Evolutionary conservation across 106 monocot species (phyloP), one percentile per base, ranked within the genome.

Genomic region (Hemerocallis citrina): DNA sequence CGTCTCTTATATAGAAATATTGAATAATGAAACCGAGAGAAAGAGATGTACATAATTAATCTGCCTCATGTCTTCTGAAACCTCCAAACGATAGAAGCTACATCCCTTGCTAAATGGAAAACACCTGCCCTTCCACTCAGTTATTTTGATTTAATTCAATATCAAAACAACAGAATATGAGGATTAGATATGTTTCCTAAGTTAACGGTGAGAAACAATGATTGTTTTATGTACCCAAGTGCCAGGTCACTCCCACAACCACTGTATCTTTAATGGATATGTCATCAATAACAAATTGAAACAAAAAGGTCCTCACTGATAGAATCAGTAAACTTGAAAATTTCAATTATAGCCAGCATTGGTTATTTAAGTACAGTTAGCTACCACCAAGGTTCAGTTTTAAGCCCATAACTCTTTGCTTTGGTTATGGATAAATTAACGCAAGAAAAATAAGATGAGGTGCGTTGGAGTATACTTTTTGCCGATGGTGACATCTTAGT

Each of bases 21-120:
- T 54, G 16, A 54, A 54, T 28, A 30, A 54, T 41, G 12, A 27
- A 41, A 42, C 15, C 19, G 19, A 37, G 50, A 59, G 28, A 71
- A 52, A 69, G n/a, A n/a, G n/a, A n/a, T n/a, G n/a, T n/a, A n/a
- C 83, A 46, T 77, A 92, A 80, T 81, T 72, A 55, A 92, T 83
- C 73, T 85, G 79, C 63, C 67, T 76, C 72, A 61, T 77, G 40
- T 79, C 77, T 16, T 77, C 67, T n/a, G 59, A 30, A 7, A 85
- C 29, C 30, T 74, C 81, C 61, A 85, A 57, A 16, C 82, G 78
- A 55, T 93, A 93, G 72, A 93, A 89, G 72, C 93, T 93, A 62
- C 93, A 93, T 13, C 93, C 93, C 74, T 73, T 89, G 85, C 93
- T 93, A 59, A 93, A 93, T 52, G 89, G 93, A 61, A 93, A 93